Base-by-base conservation (phyloP, 148 eudicot species). In the Gaultheria prostrata region DNA sequence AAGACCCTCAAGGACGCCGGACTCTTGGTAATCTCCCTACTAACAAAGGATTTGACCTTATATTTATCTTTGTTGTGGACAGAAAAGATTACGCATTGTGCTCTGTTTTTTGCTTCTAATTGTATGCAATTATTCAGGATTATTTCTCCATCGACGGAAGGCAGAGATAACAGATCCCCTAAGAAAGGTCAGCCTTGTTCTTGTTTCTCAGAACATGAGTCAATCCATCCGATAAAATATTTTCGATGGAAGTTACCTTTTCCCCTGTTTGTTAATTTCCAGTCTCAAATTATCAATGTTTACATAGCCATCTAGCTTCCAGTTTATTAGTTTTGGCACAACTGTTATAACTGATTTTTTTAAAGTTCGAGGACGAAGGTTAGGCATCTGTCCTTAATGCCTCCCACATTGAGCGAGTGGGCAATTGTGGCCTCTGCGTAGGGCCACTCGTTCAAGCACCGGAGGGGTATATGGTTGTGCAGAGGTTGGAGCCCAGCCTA, bases 1-100 rank as follows among this genome's bases (percentile, higher is more conserved):
- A 97, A 92, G 99, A 97, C 85, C 98, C 98, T 85, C 99, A 95
- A 89, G 99, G 99, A 74, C 95, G 99, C 83, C 89, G 98, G 50
- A 97, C 99, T 49, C 97, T 97, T 32, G 99, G 99, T 97, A 95
- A 83, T 65, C 35, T 79, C 84, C 67, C 69, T 56, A 67, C 80
- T 46, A 54, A 18, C 15, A 24, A 45, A 75, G 26, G 18, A 80
- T 71, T 76, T 79, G 12, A 8, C 14, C 69, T 65, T 59, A 28
- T 0, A 8, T 15, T 24, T 28, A 49, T 72, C 33, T 49, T 65
- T 51, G 6, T 21, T 45, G 3, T 33, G 17, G 53, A 32, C 49
- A 48, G 24, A 45, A 57, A n/a, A 39, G 14, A 39, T 33, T 33
- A 65, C 35, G 32, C 35, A 8, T 10, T 15, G 3, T 50, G 57